phyloP scores from a whole-genome alignment of 805 yeast species.

The Yarrowia osloensis region DNA sequence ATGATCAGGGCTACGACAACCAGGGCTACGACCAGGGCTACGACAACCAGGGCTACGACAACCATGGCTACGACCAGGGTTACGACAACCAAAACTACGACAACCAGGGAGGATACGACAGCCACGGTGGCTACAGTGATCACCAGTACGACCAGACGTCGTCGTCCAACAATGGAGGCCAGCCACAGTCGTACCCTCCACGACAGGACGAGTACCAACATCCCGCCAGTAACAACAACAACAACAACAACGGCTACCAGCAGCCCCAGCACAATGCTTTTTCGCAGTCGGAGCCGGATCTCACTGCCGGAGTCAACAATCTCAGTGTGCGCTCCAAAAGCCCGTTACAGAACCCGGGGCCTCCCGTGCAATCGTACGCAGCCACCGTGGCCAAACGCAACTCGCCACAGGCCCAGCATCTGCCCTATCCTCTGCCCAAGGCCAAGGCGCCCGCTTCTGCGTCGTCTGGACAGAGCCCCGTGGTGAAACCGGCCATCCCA shows the following conservation, averaged over 20 bases:
- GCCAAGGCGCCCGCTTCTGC: background rate
- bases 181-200: background rate
- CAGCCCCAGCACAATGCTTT: slow-evolving; percentile 4
- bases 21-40: background rate
- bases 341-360: slow-evolving; percentile 23
- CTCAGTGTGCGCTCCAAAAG: slow-evolving; percentile 13
- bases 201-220: slow-evolving; percentile 2
- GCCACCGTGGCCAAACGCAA: slow-evolving; percentile 21
- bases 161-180: background rate
- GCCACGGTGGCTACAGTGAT: background rate
- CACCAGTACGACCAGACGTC: background rate
- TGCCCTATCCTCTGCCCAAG: slow-evolving; percentile 28
- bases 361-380: slow-evolving; percentile 19
- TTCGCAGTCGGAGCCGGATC: slow-evolving; percentile 19
- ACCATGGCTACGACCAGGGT: background rate
- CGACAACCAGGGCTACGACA: background rate
- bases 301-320: slow-evolving; percentile 40
- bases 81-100: background rate
- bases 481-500: background rate
- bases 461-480: background rate
- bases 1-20: background rate
- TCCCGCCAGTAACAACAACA: background rate
- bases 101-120: background rate
- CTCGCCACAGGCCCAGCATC: slow-evolving; percentile 26
- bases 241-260: background rate